phyloP scores from a whole-genome alignment of 2,329 filamentous ascomycete species.

The Pyrenochaeta sp. region DNA sequence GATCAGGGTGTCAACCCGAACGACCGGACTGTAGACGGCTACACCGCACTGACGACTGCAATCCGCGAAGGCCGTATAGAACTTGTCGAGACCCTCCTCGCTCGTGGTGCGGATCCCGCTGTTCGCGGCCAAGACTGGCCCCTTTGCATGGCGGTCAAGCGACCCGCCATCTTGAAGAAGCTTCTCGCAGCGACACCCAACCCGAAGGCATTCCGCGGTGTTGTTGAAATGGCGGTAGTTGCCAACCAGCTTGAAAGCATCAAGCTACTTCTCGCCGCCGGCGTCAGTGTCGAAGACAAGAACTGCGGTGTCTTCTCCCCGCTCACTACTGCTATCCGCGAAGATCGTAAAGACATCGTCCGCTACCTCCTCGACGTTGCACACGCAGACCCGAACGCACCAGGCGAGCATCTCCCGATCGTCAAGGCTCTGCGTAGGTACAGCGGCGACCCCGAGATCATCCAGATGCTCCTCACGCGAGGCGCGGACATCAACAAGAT shows the following conservation, averaged over 20 bases:
- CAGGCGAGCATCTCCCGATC: conserved; percentile 74
- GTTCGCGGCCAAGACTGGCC: conserved; percentile 75
- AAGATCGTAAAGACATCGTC: conserved; percentile 69
- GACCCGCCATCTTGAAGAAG: conserved; percentile 66
- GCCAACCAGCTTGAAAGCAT: conserved; percentile 73
- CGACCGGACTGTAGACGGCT: conserved; percentile 64
- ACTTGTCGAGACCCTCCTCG: conserved; percentile 66
- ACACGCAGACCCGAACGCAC: conserved; percentile 70
- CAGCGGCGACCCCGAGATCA: conserved; percentile 66
- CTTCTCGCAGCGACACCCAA: conserved; percentile 65
- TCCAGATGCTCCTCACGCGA: conserved; percentile 68
- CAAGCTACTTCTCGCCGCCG: conserved; percentile 70
- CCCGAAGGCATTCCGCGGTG: conserved; percentile 69
- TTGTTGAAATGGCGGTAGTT: conserved; percentile 72
- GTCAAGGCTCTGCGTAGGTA: conserved; percentile 73
- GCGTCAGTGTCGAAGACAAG: conserved; percentile 74
- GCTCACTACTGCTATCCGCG: conserved; percentile 72
- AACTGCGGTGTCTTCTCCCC: conserved; percentile 77
- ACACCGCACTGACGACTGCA: conserved; percentile 71
- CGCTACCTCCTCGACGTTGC: conserved; percentile 68
- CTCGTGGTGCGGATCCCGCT: conserved; percentile 68
- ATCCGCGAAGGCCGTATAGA: conserved; percentile 68
- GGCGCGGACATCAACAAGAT: conserved; percentile 73
- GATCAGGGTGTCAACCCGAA: conserved; percentile 69
- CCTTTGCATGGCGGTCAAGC: conserved; percentile 71